Evolutionary conservation across 371 early-diverging fungal genomes (phyloP).

Genomic region (Gilbertella persicaria): DNA sequence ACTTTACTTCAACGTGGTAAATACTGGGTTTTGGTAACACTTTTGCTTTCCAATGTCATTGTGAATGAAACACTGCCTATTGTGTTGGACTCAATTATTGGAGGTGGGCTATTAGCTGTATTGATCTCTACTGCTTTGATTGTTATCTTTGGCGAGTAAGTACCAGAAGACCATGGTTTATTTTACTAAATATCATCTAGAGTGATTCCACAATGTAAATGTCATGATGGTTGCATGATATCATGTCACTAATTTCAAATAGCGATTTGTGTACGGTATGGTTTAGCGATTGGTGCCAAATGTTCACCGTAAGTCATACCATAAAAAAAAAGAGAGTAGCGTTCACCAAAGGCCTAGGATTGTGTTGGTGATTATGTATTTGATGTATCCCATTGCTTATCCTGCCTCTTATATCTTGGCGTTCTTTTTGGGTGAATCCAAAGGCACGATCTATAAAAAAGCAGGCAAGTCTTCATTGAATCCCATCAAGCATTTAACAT

Average conservation of each 20-base stretch:
- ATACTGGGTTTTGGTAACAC: conserved; percentile 86
- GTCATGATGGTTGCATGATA: neutral
- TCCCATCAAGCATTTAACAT: neutral
- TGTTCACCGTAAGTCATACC: conserved; percentile 51
- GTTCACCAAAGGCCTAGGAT: conserved; percentile 31
- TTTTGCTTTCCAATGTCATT: conserved; percentile 88
- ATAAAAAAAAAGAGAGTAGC: neutral
- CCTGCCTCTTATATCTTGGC: conserved; percentile 80
- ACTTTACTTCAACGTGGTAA: conserved; percentile 69
- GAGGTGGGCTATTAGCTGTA: conserved; percentile 84
- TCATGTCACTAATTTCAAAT: conserved; percentile 2
- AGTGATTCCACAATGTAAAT: conserved; percentile 40
- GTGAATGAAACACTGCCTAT: conserved; percentile 95
- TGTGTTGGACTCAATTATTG: conserved; percentile 76
- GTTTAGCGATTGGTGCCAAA: conserved; percentile 81
- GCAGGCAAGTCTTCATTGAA: too few relatives aligned
- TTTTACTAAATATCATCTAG: conserved; percentile 42
- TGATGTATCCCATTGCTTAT: conserved; percentile 72
- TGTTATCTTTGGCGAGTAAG: conserved; percentile 92
- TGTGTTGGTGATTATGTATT: conserved; percentile 68
- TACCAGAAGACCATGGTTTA: too few relatives aligned
- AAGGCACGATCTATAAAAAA: conserved; percentile 79
- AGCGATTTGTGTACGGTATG: conserved; percentile 65
- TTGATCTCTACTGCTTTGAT: conserved; percentile 84
- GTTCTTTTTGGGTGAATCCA: conserved; percentile 75